These are phyloP conservation scores for Ramicandelaber brevisporus DNA, from an alignment of 192 early-diverging fungal species.

Conservation along the genomic window DNA sequence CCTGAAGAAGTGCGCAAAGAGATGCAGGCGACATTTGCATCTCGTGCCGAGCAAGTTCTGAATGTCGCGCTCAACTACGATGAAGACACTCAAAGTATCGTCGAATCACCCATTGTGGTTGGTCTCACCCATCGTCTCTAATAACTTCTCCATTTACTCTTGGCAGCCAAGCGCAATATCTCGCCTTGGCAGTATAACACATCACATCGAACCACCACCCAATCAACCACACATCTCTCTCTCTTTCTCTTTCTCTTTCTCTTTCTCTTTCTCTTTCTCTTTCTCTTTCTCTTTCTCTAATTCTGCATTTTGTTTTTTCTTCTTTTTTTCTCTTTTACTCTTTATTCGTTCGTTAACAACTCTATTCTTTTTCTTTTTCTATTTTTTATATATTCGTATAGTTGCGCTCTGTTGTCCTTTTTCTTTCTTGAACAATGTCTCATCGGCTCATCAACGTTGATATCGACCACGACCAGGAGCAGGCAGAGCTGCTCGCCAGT, in stretches of 20 bases:
- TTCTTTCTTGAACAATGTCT: neutral
- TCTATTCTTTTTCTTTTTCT: neutral
- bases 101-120: no score
- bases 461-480: conserved; percentile 9
- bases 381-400: neutral
- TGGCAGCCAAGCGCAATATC: conserved; percentile 11
- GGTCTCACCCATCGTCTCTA: conserved; percentile 16
- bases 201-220: conserved; percentile 6
- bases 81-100: no score
- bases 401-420: neutral
- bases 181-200: conserved; percentile 13
- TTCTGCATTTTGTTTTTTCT: neutral
- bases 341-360: neutral
- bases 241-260: no score
- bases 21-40: no score
- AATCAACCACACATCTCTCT: conserved; percentile 8
- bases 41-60: no score
- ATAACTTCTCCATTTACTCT: conserved; percentile 15
- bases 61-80: no score
- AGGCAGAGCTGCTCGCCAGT: conserved; percentile 8
- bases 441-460: conserved; percentile 9
- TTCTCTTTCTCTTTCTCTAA: neutral
- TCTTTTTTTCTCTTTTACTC: neutral
- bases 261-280: conserved; percentile 1
- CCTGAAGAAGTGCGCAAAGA: conserved; percentile 34